Evolutionary conservation across 116 monocot species (phyloP).

Genomic region (Phalaenopsis hybrid): DNA sequence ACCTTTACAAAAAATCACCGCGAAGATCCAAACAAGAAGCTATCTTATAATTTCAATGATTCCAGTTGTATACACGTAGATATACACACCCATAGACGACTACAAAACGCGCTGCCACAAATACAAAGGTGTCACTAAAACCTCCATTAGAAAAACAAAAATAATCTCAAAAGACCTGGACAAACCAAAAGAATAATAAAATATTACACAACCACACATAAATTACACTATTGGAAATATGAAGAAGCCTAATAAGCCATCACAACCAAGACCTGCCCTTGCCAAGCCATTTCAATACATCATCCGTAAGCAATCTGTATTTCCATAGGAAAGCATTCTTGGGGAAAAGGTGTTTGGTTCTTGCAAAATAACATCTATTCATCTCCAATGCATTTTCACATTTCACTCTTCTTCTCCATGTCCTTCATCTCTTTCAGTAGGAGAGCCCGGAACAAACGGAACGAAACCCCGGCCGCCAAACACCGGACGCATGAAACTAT

Average conservation of each 20-base stretch:
- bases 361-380: background rate
- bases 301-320: background rate
- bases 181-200: background rate
- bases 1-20: background rate
- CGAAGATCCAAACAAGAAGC: background rate
- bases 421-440: constrained; percentile 25
- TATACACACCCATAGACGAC: background rate
- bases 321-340: background rate
- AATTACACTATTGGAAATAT: background rate
- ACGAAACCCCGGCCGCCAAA: constrained; percentile 60
- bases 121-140: background rate
- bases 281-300: background rate
- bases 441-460: constrained; percentile 43
- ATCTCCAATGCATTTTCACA: background rate
- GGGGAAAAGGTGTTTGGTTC: background rate
- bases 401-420: constrained; percentile 7
- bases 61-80: background rate
- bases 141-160: background rate
- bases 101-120: background rate
- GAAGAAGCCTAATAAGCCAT: too few species aligned
- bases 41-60: background rate
- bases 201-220: background rate
- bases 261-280: background rate
- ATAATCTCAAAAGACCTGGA: background rate
- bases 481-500: constrained; percentile 49